Conservation (phyloP, 1,139 yeast genomes). For the Wickerhamomyces sp. region DNA sequence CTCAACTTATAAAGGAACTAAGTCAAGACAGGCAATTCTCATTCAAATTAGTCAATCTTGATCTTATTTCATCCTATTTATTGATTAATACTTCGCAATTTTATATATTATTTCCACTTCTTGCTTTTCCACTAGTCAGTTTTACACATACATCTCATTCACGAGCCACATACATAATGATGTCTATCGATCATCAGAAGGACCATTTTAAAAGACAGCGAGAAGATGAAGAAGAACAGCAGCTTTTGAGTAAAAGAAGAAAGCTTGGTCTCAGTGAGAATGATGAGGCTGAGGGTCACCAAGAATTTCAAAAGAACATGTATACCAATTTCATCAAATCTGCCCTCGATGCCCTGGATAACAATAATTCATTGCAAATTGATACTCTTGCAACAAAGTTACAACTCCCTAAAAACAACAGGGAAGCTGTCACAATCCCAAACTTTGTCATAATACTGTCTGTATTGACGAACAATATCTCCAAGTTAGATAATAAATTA, state of each 20-base stretch:
- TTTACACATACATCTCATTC: background rate
- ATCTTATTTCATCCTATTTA: too few relatives aligned
- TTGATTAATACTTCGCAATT: too few relatives aligned
- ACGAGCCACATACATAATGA: constrained; percentile 9
- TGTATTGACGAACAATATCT: constrained; percentile 46
- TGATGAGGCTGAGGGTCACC: constrained; percentile 5
- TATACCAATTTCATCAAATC: constrained; percentile 60
- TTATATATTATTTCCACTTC: background rate
- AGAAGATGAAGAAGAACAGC: constrained; percentile 15
- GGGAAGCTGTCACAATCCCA: constrained; percentile 37
- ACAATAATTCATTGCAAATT: constrained; percentile 40
- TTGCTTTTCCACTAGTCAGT: background rate
- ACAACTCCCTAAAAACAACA: constrained; percentile 34
- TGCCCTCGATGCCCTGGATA: constrained; percentile 67
- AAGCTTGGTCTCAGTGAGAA: background rate
- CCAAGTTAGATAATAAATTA: constrained; percentile 39
- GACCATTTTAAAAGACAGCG: constrained; percentile 21
- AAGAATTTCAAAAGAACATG: constrained; percentile 39
- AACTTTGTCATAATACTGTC: constrained; percentile 42
- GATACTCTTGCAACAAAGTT: constrained; percentile 43
- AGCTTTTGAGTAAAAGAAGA: background rate
- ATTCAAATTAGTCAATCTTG: too few relatives aligned
- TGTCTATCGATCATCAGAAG: constrained; percentile 21
- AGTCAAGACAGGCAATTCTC: too few relatives aligned
- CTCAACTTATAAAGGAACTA: too few relatives aligned